These are phyloP conservation scores for Lachnellula arida DNA, from an alignment of 2,329 filamentous ascomycete genomes.

Conservation along the genomic window DNA sequence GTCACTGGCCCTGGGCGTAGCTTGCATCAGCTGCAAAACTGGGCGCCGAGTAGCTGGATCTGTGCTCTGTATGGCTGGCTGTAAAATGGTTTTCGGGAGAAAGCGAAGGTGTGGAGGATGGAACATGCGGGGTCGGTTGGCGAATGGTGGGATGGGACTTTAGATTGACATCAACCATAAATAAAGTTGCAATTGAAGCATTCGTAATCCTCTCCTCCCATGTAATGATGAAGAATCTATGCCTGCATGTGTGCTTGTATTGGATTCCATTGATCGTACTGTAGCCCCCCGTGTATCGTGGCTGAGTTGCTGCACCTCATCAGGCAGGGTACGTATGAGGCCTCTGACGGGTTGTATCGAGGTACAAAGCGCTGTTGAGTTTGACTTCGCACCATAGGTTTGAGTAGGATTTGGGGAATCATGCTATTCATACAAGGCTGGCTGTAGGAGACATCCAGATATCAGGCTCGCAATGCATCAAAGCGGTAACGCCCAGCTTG, in stretches of 20 bases:
- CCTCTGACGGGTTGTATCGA: not conserved
- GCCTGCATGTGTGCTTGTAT: not conserved
- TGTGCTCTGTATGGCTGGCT: not conserved
- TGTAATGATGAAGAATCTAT: not conserved
- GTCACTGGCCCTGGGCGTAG: not conserved
- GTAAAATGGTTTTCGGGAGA: not conserved
- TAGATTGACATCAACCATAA: not conserved
- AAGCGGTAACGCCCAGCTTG: slow-evolving; percentile 5
- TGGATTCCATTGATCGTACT: not conserved
- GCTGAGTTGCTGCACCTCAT: not conserved
- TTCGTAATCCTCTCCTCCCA: not conserved
- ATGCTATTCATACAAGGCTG: not conserved
- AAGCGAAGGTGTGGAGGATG: not conserved
- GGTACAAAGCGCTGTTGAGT: not conserved
- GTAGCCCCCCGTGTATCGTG: not conserved
- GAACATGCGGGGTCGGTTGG: not conserved
- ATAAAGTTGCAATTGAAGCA: not conserved
- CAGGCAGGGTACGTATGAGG: no score
- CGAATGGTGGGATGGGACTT: not conserved
- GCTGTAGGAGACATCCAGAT: not conserved
- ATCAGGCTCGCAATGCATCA: not conserved
- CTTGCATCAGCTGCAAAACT: not conserved
- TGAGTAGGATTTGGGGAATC: not conserved
- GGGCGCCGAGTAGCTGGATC: not conserved
- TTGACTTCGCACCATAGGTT: not conserved